Conservation (phyloP, 495 filamentous ascomycete genomes). For the Tirmania nivea region DNA sequence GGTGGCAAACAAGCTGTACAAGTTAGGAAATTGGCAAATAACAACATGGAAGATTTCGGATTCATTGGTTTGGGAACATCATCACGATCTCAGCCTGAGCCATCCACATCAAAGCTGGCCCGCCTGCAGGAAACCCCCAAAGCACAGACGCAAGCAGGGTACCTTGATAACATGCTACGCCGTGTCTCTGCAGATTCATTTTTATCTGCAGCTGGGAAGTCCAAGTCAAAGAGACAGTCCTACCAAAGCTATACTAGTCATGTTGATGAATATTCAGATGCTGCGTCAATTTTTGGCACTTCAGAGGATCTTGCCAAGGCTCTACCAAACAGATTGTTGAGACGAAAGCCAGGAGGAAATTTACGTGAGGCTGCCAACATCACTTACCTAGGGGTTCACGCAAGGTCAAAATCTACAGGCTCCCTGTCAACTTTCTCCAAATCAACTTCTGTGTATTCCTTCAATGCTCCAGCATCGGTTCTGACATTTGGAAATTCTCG, state of each 20-base stretch:
- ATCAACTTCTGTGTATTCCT: background rate
- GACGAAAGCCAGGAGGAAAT: constrained; percentile 75
- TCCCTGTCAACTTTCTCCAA: constrained; percentile 30
- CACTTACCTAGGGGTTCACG: constrained; percentile 38
- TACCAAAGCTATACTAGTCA: background rate
- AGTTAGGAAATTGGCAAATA: too few species aligned
- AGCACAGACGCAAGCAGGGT: background rate
- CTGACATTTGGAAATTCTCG: background rate
- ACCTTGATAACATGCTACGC: background rate
- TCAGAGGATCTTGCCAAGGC: constrained; percentile 17
- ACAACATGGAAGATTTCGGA: too few species aligned
- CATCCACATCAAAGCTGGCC: background rate
- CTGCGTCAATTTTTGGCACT: background rate
- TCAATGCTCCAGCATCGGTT: constrained; percentile 8
- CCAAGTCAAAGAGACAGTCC: background rate
- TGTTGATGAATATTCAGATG: background rate
- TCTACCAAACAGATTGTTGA: constrained; percentile 31
- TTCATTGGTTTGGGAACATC: background rate
- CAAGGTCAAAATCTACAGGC: constrained; percentile 46
- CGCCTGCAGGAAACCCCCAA: background rate
- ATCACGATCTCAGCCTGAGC: background rate
- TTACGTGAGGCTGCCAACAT: constrained; percentile 58
- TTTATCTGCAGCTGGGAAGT: background rate
- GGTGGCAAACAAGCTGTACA: too few species aligned
- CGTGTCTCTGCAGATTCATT: background rate